These are phyloP conservation scores for Globomyces sp. DNA, from an alignment of 371 early-diverging fungal species.

Conservation along the genomic window DNA sequence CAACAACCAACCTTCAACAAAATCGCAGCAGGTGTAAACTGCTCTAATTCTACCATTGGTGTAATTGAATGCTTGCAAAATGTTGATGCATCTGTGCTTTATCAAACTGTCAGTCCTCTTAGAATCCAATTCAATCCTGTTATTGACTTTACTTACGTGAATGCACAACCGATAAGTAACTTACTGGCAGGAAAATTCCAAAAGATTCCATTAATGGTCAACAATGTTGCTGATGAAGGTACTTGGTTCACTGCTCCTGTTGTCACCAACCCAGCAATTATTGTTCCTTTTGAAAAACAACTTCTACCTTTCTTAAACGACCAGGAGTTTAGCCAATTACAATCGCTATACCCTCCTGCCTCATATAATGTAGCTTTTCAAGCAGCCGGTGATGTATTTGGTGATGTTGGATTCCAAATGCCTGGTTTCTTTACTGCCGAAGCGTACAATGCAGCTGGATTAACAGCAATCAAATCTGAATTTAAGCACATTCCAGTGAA, in stretches of 20 bases:
- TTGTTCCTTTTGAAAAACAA: background rate
- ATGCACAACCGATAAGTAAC: constrained; percentile 11
- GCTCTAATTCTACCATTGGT: constrained; percentile 13
- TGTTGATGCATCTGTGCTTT: background rate
- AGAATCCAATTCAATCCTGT: constrained; percentile 18
- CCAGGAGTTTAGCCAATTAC: background rate
- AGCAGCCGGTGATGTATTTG: constrained; percentile 5
- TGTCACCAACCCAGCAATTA: background rate
- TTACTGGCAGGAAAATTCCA: constrained; percentile 12
- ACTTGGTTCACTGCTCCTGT: background rate
- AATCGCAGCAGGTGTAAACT: background rate
- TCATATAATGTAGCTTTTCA: background rate
- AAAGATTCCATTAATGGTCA: constrained; percentile 20
- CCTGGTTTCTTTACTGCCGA: background rate
- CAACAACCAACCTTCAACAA: constrained; percentile 3
- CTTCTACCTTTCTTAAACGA: background rate
- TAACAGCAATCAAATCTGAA: background rate
- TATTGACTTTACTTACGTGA: constrained; percentile 16
- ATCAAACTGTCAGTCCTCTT: background rate
- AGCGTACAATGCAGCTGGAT: background rate
- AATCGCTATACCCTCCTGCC: background rate
- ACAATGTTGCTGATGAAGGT: constrained; percentile 20
- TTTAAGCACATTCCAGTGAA: constrained; percentile 10
- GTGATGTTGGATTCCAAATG: constrained; percentile 5
- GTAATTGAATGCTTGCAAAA: constrained; percentile 15